Evolutionary conservation across 2,329 filamentous ascomycete genomes (phyloP).

Genomic region (Verticillium zaregamsianum): DNA sequence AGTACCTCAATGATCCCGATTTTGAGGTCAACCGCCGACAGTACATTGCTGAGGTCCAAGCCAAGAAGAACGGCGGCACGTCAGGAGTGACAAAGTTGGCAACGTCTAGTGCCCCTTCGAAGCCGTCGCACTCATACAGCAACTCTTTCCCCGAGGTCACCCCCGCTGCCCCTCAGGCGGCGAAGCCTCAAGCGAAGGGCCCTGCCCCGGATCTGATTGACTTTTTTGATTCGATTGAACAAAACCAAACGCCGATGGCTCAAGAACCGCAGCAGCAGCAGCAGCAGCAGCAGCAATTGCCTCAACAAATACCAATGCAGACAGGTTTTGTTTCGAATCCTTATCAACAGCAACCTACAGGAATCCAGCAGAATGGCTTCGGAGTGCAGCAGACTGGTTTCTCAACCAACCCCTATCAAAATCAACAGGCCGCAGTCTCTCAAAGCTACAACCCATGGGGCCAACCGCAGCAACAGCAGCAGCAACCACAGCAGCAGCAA

Average conservation of each 20-base stretch:
- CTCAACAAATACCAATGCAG: conserved; percentile 17
- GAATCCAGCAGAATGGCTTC: conserved; percentile 38
- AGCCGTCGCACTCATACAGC: conserved; percentile 30
- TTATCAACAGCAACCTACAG: conserved; percentile 15
- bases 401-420: conserved; percentile 38
- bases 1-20: conserved; percentile 90
- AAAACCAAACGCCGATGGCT: conserved; percentile 72
- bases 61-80: conserved; percentile 49
- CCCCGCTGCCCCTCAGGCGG: conserved; percentile 19
- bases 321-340: conserved; percentile 22
- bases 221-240: conserved; percentile 91
- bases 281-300: conserved; percentile 14
- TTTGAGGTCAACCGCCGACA: conserved; percentile 92
- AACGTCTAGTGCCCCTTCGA: conserved; percentile 29
- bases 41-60: conserved; percentile 83
- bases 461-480: conserved; percentile 32
- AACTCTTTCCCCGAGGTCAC: conserved; percentile 35
- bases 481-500: conserved; percentile 19
- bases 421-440: conserved; percentile 32
- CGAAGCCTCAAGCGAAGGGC: conserved; percentile 53
- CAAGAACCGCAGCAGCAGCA: conserved; percentile 30
- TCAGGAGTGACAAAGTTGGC: conserved; percentile 24
- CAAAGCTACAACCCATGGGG: conserved; percentile 26
- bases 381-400: conserved; percentile 33
- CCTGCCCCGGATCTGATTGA: conserved; percentile 80